Percentiles rank a stretch among this genome's conserved stretches.
Conservation (phyloP, 164 flowering plant species). For the Aristolochia contorta region DNA sequence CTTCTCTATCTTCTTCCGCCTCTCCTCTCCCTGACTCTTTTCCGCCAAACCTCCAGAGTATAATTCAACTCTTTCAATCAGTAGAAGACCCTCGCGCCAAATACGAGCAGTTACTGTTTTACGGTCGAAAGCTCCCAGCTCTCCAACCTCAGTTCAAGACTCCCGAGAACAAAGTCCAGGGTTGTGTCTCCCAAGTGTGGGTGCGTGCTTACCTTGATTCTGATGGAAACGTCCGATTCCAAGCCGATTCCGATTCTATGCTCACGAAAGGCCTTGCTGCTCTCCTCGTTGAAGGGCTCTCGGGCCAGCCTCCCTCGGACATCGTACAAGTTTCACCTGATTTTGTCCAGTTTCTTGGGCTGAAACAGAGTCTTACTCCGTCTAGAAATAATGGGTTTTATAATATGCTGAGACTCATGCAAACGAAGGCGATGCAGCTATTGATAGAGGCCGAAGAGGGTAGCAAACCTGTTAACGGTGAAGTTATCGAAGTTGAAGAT, state of each 20-base stretch:
- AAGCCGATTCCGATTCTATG: conserved; percentile 91
- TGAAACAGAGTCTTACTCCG: conserved; percentile 83
- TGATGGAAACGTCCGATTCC: conserved; percentile 46
- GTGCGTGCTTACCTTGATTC: conserved; percentile 66
- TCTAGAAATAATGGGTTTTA: conserved; percentile 92
- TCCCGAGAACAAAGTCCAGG: conserved; percentile 71
- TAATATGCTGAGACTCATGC: conserved; percentile 90
- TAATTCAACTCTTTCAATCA: conserved; percentile 76
- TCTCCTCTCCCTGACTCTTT: conserved; percentile 38
- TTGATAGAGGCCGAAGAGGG: conserved; percentile 32
- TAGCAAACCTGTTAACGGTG: not conserved
- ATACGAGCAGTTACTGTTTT: conserved; percentile 77
- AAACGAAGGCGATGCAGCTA: conserved; percentile 62
- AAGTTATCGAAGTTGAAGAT: not conserved
- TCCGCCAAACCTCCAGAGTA: conserved; percentile 78
- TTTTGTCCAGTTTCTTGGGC: conserved; percentile 64
- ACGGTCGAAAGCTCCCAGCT: conserved; percentile 54
- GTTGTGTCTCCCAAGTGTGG: conserved; percentile 98
- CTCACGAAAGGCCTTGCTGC: conserved; percentile 96
- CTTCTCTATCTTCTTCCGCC: conserved; percentile 27
- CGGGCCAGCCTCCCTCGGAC: conserved; percentile 58
- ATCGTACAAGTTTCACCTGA: conserved; percentile 69
- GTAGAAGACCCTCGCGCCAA: conserved; percentile 68
- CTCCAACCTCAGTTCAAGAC: conserved; percentile 52
- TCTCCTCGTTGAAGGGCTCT: conserved; percentile 74